A percentile compares a stretch with the other conserved stretches of the same genome.
Conservation (phyloP, 129 eudicot genomes). For the Dittrichia graveolens region DNA sequence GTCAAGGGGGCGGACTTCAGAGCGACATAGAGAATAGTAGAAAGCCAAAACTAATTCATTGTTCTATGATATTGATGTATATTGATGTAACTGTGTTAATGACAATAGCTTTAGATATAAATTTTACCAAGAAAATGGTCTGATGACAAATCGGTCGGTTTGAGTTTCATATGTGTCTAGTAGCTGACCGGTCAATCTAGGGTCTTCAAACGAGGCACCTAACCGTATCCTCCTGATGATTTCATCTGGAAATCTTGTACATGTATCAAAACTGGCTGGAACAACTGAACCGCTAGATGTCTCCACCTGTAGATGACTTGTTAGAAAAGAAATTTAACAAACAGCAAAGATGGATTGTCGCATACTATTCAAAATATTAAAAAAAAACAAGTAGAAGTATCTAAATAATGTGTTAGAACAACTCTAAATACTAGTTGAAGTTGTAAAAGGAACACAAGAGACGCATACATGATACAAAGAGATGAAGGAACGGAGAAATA, state of each 20-base stretch:
- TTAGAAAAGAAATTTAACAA: neutral
- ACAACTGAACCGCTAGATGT: constrained; percentile 63
- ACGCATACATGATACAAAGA: neutral
- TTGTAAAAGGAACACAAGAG: neutral
- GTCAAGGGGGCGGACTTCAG: too few relatives aligned
- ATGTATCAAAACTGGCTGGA: constrained; percentile 75
- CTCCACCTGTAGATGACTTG: constrained; percentile 51
- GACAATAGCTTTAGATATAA: neutral
- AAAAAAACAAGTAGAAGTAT: too few relatives aligned
- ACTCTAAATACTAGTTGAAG: neutral
- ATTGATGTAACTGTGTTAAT: neutral
- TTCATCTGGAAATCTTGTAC: constrained; percentile 88
- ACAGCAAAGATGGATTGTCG: neutral
- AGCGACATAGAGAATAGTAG: too few relatives aligned
- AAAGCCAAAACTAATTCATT: too few relatives aligned
- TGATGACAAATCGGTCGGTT: constrained; percentile 64
- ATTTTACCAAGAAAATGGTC: constrained; percentile 72
- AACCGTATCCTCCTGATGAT: constrained; percentile 75
- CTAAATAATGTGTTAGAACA: too few relatives aligned
- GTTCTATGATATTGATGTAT: too few relatives aligned
- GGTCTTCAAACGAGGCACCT: constrained; percentile 64
- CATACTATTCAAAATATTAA: neutral
- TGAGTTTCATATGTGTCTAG: constrained; percentile 74
- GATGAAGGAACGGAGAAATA: neutral
- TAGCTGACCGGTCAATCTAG: constrained; percentile 52